Evolutionary conservation across 495 filamentous ascomycete species (phyloP), one percentile per base, ranked within the genome.

Genomic region (Aspergillus nanangensis): DNA sequence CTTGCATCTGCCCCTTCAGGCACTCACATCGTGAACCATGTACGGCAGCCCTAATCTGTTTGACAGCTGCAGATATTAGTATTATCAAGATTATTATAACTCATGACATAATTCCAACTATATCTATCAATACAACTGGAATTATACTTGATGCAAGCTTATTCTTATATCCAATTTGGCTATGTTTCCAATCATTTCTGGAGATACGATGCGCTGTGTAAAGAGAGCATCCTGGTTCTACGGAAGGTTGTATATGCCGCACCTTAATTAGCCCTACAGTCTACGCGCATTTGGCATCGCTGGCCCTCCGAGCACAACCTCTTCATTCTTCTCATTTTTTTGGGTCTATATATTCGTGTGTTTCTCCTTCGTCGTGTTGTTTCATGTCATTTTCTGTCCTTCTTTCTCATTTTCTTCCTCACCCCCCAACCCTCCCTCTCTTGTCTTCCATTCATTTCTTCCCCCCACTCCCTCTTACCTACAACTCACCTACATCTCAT

Each of bases 321-420:
- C 25, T 7, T 7, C 25, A 29, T 5, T 7, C 25, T 11, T 7
- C 7, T 29, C 25, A 29, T 7, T 11, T 29, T 29, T 29, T 11
- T 29, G 25, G 5, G 5, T 29, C 25, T 29, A 29, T 29, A 29
- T 11, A 29, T 11, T 29, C 25, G 25, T 8, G 38, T 43, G 36
- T 27, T 37, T 47, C 31, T 46, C 34, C 20, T 36, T n/a, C 36
- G 22, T 11, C 20, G n/a, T 45, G 29, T 34, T 14, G 31, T 22
- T 25, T 34, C 31, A 18, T 31, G 35, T 44, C 13, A 22, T 33
- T 41, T 32, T 20, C 22, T 35, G 4, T 38, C 44, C 19, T 23
- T 25, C 38, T 41, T 14, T 33, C 41, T 15, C 3, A 36, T 11
- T 9, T 18, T 36, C 33, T 17, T 35, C 20, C 33, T 36, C n/a